Evolutionary conservation across 2,329 filamentous ascomycete genomes (phyloP), one percentile per base, ranked within the genome.

Genomic region (Westerdykella sp.): DNA sequence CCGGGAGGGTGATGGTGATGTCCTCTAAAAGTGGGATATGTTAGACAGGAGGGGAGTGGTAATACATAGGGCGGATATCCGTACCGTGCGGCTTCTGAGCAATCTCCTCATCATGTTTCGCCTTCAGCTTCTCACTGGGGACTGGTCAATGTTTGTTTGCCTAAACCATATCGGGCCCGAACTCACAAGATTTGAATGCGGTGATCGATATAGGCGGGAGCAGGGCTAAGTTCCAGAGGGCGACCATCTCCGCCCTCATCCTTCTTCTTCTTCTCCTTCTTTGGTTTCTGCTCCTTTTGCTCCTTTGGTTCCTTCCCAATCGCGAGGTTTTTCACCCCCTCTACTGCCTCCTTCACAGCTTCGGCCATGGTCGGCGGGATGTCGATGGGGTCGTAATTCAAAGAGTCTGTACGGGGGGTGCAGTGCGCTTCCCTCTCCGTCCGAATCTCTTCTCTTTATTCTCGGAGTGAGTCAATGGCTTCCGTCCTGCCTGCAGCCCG

Each of bases 121-220:
- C 83, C 77, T 94, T 94, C 54, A 96, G 76, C 65, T 84, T 82
- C 66, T 96, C 86, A 71, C 61, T 65, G 36, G 9, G 6, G 11
- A 1, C 6, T 5, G 32, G 39, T 63, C 39, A 61, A 51, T 32
- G 28, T 42, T 6, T 15, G 7, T 18, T 9, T 4, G 9, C n/a
- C n/a, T 9, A 3, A n/a, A 15, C n/a, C 2, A 34, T 28, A 14
- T 11, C 11, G 2, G 25, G 25, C 11, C 6, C 28, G 1, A 11
- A 36, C 60, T 39, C 44, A 65, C 61, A 96, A 96, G 39, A 97
- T 74, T 41, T 85, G 79, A 60, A 96, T 83, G 50, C 93, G 83
- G 68, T 89, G 81, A 60, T 90, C 75, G 50, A 97, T 81, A 69
- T 86, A 95, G 47, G 84, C 81, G 44, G 90, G 85, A 15, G 80